Evolutionary conservation across 257 asterid genomes (phyloP).

Genomic region (Apocynum venetum): DNA sequence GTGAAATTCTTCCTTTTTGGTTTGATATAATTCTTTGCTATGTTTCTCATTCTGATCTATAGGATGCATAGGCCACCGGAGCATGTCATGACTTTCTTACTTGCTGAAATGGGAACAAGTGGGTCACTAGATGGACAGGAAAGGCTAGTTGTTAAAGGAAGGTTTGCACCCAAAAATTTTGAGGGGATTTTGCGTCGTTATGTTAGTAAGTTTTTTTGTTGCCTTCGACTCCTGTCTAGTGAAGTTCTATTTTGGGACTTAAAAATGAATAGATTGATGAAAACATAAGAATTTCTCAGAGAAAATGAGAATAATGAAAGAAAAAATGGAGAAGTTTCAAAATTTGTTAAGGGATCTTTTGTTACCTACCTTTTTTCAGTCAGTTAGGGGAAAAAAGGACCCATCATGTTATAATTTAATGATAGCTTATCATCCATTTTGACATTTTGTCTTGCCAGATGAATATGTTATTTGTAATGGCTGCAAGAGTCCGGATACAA

Average conservation of each 20-base stretch:
- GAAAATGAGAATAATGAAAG: neutral
- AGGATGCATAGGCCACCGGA: slow-evolving; percentile 97
- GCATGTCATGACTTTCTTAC: slow-evolving; percentile 88
- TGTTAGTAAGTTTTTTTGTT: slow-evolving; percentile 51
- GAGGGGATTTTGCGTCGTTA: slow-evolving; percentile 89
- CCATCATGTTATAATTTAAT: no score
- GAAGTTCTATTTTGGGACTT: neutral
- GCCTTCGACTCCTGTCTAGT: neutral
- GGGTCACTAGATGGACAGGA: slow-evolving; percentile 97
- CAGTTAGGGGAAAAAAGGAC: neutral
- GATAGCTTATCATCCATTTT: neutral
- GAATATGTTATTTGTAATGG: slow-evolving; percentile 95
- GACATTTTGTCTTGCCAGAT: slow-evolving; percentile 37
- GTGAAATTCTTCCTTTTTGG: neutral
- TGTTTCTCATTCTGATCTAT: slow-evolving; percentile 4
- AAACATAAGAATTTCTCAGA: neutral
- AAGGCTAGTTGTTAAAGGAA: slow-evolving; percentile 72
- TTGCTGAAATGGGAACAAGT: slow-evolving; percentile 98
- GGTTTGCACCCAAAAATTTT: slow-evolving; percentile 90
- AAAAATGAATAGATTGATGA: neutral
- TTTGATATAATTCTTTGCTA: neutral
- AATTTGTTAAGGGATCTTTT: no score
- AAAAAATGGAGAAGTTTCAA: neutral
- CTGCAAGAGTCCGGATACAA: slow-evolving; percentile 33
- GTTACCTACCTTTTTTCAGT: neutral